Evolutionary conservation across 2,329 filamentous ascomycete genomes (phyloP), one percentile per base, ranked within the genome.

Genomic region (Neocucurbitaria cava): DNA sequence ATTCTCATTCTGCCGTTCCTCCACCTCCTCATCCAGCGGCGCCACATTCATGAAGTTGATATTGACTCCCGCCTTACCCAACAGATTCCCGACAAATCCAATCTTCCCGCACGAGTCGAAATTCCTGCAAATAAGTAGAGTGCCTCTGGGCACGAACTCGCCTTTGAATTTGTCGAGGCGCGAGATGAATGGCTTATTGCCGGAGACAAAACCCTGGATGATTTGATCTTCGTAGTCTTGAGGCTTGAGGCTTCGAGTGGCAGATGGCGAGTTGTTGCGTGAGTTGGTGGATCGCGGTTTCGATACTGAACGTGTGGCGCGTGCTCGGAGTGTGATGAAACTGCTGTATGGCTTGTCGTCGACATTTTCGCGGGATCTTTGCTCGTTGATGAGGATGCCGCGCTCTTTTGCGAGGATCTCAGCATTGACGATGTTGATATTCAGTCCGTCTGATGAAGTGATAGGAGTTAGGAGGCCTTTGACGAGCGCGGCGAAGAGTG

Each of bases 371-470:
- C 87, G 82, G 2, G 83, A 84, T 57, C 87, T 87, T 33, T 86
- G 86, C 77, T 94, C 91, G 68, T 88, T 90, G 68, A 95, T 87
- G 40, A 88, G 82, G 58, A 95, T 89, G 2, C 90, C 90, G 62
- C 89, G 89, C 65, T 92, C 89, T 59, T 86, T 88, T 18, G 90
- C 90, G 13, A 93, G 84, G 23, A 92, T 79, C 39, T 86, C 83
- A 0, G 90, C 90, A 67, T 95, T 94, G 64, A 95, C 90, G 55
- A 95, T 92, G 76, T 93, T 94, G 65, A 93, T 87, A 66, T 89
- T 88, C 11, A 85, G 73, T 0, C 84, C 87, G 33, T 88, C 87
- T 0, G 82, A 79, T 52, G 87, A 86, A 51, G 85, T 89, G 61
- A 94, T 89, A 1, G 86, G 85, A 1, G 84, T 82, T 6, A 90